These are phyloP conservation scores for Tetrahymena borealis DNA, from an alignment of 73 alveolate species.

Conservation along the genomic window DNA sequence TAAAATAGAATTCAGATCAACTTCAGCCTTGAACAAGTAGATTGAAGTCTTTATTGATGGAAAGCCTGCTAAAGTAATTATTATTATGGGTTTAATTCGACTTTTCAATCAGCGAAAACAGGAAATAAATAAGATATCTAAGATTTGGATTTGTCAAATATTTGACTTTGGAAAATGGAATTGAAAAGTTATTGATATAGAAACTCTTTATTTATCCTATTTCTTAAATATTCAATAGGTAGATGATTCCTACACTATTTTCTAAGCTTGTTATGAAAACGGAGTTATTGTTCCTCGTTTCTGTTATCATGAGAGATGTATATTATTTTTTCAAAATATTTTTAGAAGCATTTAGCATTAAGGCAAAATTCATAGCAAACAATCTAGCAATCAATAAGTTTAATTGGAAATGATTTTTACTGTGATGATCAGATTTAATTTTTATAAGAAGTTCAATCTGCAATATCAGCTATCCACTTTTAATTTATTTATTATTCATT, in stretches of 20 bases:
- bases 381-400: neutral
- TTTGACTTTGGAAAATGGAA: no score
- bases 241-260: conserved; percentile 48
- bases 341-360: no score
- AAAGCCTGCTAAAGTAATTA: conserved; percentile 3
- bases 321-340: neutral
- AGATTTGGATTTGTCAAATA: no score
- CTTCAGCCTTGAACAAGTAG: neutral
- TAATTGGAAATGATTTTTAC: neutral
- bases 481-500: no score
- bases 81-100: neutral
- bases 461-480: neutral
- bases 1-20: neutral
- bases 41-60: neutral
- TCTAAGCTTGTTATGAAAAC: conserved; percentile 54
- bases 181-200: no score
- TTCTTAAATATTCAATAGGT: conserved; percentile 21
- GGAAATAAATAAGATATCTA: no score
- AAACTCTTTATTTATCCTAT: neutral
- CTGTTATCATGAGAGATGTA: conserved; percentile 54
- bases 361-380: neutral
- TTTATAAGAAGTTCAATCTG: neutral
- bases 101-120: neutral
- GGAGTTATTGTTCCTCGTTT: conserved; percentile 56
- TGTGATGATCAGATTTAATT: neutral